A percentile compares a stretch with the other conserved stretches of the same genome.
Evolutionary conservation across 73 alveolate genomes (phyloP).

Genomic region (Paramecium sexaurelia): DNA sequence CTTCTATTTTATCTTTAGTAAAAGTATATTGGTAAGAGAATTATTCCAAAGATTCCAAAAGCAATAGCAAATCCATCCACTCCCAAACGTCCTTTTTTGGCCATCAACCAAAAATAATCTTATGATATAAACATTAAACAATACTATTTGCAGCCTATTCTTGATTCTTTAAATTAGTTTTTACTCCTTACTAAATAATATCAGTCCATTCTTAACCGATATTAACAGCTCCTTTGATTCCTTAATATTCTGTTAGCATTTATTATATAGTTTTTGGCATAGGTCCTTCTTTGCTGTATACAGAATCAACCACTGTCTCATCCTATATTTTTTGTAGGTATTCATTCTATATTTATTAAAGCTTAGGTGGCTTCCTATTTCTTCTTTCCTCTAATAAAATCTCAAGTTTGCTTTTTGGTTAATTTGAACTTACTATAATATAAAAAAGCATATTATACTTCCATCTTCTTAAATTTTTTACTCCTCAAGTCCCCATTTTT

Average conservation of each 20-base stretch:
- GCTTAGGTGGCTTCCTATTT: slow-evolving; percentile 19
- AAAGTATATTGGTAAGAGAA: neutral
- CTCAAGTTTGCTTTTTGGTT: neutral
- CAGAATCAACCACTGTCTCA: neutral
- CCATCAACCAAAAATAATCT: neutral
- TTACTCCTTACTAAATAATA: neutral
- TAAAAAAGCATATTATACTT: neutral
- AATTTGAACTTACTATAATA: neutral
- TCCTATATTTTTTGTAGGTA: neutral
- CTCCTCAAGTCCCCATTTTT: slow-evolving; percentile 39
- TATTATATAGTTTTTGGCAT: neutral
- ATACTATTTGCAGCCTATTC: neutral
- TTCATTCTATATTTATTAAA: neutral
- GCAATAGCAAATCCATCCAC: slow-evolving; percentile 41
- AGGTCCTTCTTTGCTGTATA: neutral
- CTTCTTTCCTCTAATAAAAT: neutral
- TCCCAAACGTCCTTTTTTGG: slow-evolving; percentile 38
- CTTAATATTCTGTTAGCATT: neutral
- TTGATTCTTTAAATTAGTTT: neutral
- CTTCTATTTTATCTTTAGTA: neutral
- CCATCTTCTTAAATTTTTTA: neutral
- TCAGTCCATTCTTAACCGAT: slow-evolving; percentile 40
- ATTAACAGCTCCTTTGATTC: slow-evolving; percentile 21
- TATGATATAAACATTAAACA: neutral
- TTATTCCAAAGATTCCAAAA: slow-evolving; percentile 49